Base-by-base conservation (phyloP, 2,329 filamentous ascomycete genomes). In the Helotiales sp. region DNA sequence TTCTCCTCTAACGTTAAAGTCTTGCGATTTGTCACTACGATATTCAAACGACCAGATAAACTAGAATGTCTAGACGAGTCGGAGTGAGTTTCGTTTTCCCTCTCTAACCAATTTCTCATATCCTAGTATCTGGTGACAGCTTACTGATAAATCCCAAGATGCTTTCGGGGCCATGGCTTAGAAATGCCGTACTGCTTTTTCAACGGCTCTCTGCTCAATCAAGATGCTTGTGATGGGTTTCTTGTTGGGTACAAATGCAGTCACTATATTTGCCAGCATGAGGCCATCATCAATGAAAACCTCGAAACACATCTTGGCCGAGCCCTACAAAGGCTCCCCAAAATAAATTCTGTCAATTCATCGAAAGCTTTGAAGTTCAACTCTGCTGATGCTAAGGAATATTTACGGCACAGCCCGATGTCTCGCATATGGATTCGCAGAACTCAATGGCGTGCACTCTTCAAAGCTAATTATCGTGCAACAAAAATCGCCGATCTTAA, bases 361-460 rank as follows among this genome's bases (percentile, higher is more conserved):
- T 61, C 45, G 20, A 65, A 61, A 20, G 45, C 28, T 2, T 20
- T 10, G n/a, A 55, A 32, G 13, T 32, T 26, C 8, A 8, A 47
- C 20, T 54, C 47, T 2, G 20, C 20, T 30, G 7, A 34, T 7
- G 3, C 45, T 49, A 30, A 57, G 22, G 22, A 45, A 17, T n/a
- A 24, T 24, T 20, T 57, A 6, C 34, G 22, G 8, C 15, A 45
- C 8, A 20, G 52, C n/a, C 55, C 47, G 3, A 45, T 61, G 2
- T 30, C 34, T 13, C 63, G 57, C 1, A 37, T 34, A 24, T 61
- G 34, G 34, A 30, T 34, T 37, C 26, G 34, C 6, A 45, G 22
- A 15, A 40, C 24, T 30, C 61, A 62, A 52, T 30, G 61, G 22
- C 34, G 50, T 32, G 47, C 40, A 26, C 30, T 58, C 22, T 64